phyloP scores from a whole-genome alignment of 345 rosid genomes.

The Trapa bicornis region DNA sequence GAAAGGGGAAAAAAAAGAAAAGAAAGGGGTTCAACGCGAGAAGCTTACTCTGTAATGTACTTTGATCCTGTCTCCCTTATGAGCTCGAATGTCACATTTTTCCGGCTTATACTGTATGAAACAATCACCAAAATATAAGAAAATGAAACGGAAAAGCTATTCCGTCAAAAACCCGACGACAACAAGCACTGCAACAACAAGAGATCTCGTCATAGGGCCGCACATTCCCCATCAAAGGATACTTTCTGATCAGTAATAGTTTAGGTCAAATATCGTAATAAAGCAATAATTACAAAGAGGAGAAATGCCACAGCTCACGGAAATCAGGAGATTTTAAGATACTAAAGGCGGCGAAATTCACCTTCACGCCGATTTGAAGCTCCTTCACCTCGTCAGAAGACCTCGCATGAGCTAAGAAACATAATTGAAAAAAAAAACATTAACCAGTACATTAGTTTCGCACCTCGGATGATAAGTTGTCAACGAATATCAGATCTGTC shows the following conservation, averaged over 20 bases:
- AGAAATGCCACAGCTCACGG: background rate
- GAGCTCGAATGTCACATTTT: slow-evolving; percentile 75
- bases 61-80: slow-evolving; percentile 78
- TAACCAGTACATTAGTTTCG: background rate
- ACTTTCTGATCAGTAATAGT: no score
- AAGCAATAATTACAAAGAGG: background rate
- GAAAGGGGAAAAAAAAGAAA: no score
- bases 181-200: background rate
- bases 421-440: background rate
- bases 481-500: slow-evolving; percentile 7
- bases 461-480: no score
- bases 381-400: slow-evolving; percentile 65
- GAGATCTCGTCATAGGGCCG: background rate
- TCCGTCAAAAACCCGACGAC: background rate
- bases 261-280: background rate
- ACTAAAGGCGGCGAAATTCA: slow-evolving; percentile 5
- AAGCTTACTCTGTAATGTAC: slow-evolving; percentile 69
- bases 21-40: no score
- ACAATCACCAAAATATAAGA: background rate
- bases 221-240: no score
- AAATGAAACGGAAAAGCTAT: background rate
- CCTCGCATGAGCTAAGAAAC: slow-evolving; percentile 43
- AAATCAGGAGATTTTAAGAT: background rate
- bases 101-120: slow-evolving; percentile 20
- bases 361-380: slow-evolving; percentile 94